Percentiles rank a stretch among this genome's conserved stretches.
Conservation (phyloP, 2,329 filamentous ascomycete species). For the Daldinia eschscholtzii region DNA sequence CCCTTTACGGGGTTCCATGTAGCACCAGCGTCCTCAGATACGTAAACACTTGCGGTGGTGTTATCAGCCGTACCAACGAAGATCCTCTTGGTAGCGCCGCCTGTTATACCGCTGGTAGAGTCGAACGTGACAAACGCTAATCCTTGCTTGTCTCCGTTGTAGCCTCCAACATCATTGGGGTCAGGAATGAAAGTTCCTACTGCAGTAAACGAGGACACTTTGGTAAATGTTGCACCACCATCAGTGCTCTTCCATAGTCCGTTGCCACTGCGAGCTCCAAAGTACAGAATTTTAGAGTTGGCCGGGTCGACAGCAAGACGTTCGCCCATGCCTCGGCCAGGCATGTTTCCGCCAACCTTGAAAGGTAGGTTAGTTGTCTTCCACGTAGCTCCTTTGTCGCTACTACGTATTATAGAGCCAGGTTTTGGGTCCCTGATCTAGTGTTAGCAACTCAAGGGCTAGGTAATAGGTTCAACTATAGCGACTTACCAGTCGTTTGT, state of each 20-base stretch:
- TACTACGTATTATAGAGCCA: conserved; percentile 67
- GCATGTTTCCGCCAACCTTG: conserved; percentile 73
- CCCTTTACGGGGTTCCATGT: conserved; percentile 65
- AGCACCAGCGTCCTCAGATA: conserved; percentile 65
- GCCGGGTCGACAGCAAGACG: conserved; percentile 69
- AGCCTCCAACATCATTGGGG: conserved; percentile 59
- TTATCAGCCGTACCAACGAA: conserved; percentile 69
- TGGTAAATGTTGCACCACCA: conserved; percentile 65
- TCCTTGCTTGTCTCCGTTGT: conserved; percentile 62
- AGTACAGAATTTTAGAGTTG: conserved; percentile 68
- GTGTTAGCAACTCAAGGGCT: conserved; percentile 6
- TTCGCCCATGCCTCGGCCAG: conserved; percentile 70
- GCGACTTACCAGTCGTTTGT: conserved; percentile 65
- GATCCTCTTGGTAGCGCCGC: conserved; percentile 66
- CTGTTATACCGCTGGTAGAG: conserved; percentile 60
- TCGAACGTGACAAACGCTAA: conserved; percentile 68
- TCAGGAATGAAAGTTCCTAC: conserved; percentile 63
- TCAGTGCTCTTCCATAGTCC: conserved; percentile 71
- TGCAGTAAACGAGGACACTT: conserved; percentile 65
- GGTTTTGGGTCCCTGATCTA: conserved; percentile 63
- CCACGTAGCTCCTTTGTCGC: conserved; percentile 67
- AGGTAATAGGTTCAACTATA: background rate
- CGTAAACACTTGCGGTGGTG: conserved; percentile 64
- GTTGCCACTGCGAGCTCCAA: conserved; percentile 69
- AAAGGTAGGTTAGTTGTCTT: conserved; percentile 63